phyloP scores from a whole-genome alignment of 2,329 filamentous ascomycete species.

The Fusarium pilosicola region DNA sequence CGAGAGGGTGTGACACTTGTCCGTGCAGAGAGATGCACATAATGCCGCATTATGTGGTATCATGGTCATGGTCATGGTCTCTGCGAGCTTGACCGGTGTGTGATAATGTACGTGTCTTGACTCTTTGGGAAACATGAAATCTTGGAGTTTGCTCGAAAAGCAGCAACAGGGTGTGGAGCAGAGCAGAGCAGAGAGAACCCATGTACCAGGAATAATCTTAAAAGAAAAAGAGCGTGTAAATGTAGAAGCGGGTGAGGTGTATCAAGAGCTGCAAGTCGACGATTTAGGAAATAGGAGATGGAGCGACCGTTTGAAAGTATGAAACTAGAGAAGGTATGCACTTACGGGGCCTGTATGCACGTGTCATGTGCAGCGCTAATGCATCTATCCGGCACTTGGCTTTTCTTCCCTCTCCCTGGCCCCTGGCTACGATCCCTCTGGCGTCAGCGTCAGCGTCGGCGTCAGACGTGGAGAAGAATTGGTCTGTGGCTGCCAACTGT shows the following conservation, averaged over 20 bases:
- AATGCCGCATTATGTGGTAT: constrained; percentile 8
- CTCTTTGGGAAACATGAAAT: constrained; percentile 23
- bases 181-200: constrained; percentile 2
- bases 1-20: constrained; percentile 17
- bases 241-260: constrained; percentile 39
- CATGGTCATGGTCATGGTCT: constrained; percentile 6
- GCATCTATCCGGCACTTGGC: constrained; percentile 32
- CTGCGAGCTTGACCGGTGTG: constrained; percentile 13
- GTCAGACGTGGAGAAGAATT: constrained; percentile 8
- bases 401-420: background rate
- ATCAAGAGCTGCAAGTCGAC: constrained; percentile 39
- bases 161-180: constrained; percentile 19
- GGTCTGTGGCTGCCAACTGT: constrained; percentile 4
- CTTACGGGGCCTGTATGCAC: background rate
- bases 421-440: constrained; percentile 26
- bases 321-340: constrained; percentile 25
- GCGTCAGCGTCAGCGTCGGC: constrained; percentile 23
- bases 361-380: constrained; percentile 28
- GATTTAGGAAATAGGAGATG: constrained; percentile 40
- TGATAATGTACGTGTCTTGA: background rate
- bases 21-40: background rate
- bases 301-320: constrained; percentile 35
- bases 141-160: constrained; percentile 33
- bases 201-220: background rate
- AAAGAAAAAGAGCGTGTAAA: background rate